Conservation (phyloP, 805 yeast species). For the Metschnikowia bowlesiae region DNA sequence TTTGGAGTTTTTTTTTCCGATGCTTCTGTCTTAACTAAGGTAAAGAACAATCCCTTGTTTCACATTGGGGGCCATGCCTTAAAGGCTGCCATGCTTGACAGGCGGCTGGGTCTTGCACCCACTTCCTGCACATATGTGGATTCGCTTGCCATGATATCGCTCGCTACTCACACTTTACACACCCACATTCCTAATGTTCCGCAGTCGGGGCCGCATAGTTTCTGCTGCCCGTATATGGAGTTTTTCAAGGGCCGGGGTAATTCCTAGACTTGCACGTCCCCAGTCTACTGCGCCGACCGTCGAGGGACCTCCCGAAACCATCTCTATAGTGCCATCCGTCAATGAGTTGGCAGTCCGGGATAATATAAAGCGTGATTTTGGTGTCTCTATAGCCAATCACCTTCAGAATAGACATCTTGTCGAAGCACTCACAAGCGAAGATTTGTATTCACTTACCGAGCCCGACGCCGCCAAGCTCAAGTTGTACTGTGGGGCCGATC, state of each 20-base stretch:
- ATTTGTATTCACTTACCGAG: constrained; percentile 30
- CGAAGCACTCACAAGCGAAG: constrained; percentile 37
- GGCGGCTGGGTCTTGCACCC: neutral
- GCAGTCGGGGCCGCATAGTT: neutral
- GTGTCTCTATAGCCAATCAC: constrained; percentile 32
- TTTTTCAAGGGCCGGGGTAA: neutral
- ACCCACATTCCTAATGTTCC: neutral
- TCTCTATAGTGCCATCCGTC: constrained; percentile 38
- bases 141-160: neutral
- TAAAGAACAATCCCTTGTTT: neutral
- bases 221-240: neutral
- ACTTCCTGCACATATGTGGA: neutral
- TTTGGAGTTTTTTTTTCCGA: too few relatives aligned
- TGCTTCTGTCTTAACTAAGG: too few relatives aligned
- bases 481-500: constrained; percentile 93
- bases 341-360: constrained; percentile 21
- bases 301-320: constrained; percentile 25
- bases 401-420: constrained; percentile 34
- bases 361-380: constrained; percentile 20
- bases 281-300: constrained; percentile 12
- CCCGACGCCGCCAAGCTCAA: constrained; percentile 38
- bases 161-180: neutral
- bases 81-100: neutral
- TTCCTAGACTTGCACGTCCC: neutral
- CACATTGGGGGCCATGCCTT: too few relatives aligned